A percentile compares a stretch with the other conserved stretches of the same genome.
phyloP scores from a whole-genome alignment of 2,329 filamentous ascomycete genomes.

The Trichophyton verrucosum region DNA sequence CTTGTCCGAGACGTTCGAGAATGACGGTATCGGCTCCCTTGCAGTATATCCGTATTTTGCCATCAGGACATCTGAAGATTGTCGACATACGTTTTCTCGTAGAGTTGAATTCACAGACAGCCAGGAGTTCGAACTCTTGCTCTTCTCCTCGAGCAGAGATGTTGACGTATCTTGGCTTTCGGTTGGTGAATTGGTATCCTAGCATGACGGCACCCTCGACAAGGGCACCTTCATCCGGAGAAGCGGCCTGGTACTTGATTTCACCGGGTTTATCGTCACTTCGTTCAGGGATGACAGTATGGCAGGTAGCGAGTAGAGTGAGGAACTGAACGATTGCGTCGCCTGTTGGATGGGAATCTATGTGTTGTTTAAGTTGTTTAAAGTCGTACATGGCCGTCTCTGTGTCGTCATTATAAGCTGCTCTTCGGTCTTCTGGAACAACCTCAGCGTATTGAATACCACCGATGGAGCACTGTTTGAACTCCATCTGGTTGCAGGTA shows the following conservation, averaged over 20 bases:
- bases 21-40: slow-evolving; percentile 98
- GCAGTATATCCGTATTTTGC: slow-evolving; percentile 84
- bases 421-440: slow-evolving; percentile 77
- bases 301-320: slow-evolving; percentile 73
- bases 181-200: slow-evolving; percentile 80
- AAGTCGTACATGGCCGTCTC: slow-evolving; percentile 78
- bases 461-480: slow-evolving; percentile 84
- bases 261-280: slow-evolving; percentile 61
- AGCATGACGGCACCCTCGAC: slow-evolving; percentile 78
- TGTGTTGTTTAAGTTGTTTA: slow-evolving; percentile 58
- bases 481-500: slow-evolving; percentile 99
- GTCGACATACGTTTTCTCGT: slow-evolving; percentile 96
- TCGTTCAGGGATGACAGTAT: slow-evolving; percentile 92
- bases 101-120: slow-evolving; percentile 99
- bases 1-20: slow-evolving; percentile 69
- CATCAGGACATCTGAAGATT: slow-evolving; percentile 91
- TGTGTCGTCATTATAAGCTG: slow-evolving; percentile 57
- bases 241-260: slow-evolving; percentile 97
- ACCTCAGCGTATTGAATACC: slow-evolving; percentile 91
- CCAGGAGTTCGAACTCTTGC: slow-evolving; percentile 76
- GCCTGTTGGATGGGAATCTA: slow-evolving; percentile 46
- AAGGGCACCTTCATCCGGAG: slow-evolving; percentile 91
- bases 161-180: slow-evolving; percentile 78
- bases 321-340: slow-evolving; percentile 73
- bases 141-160: slow-evolving; percentile 63